Evolutionary conservation across 306 rosid species (phyloP), one percentile per base, ranked within the genome.

Genomic region (Sicyos baderoa): DNA sequence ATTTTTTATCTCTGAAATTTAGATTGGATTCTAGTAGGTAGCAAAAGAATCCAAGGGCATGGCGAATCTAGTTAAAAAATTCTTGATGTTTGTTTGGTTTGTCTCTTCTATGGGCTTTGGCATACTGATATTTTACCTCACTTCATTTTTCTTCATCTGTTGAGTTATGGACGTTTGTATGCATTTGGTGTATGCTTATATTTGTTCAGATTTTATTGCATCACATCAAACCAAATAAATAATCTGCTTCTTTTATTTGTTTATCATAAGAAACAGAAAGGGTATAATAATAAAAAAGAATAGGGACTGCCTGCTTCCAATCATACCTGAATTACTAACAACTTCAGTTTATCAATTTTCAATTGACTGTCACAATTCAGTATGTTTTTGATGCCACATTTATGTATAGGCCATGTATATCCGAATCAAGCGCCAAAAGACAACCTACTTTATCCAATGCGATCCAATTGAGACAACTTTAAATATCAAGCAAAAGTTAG

Each of bases 391-490:
- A n/a, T n/a, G n/a, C n/a, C n/a, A n/a, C n/a, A n/a, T n/a, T n/a
- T n/a, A n/a, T n/a, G n/a, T 29, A n/a, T 62, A 82, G 95, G 96
- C 94, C 60, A 92, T 87, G 91, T 92, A 89, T 77, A 87, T 92
- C 72, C 96, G 95, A 32, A 85, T 87, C 73, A 89, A 92, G 80
- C 95, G 88, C 37, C 51, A 25, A 18, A 89, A 89, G 88, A 87
- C 96, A 56, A 89, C 96, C 25, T 89, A 89, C 87, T 92, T 92
- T 82, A 92, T 89, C 80, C 85, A 84, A 81, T 89, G 96, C 76
- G 91, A 92, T 78, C 93, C 96, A 72, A 86, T 92, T 42, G 95
- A 92, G 76, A 86, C 86, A 72, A 71, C 78, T 80, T 79, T 87
- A 72, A 89, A 83, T 70, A 81, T 89, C 72, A 92, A 89, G 83